A percentile compares a stretch with the other conserved stretches of the same genome.
These are phyloP conservation scores for Alnus rubra DNA, from an alignment of 306 rosid genomes.

Conservation along the genomic window DNA sequence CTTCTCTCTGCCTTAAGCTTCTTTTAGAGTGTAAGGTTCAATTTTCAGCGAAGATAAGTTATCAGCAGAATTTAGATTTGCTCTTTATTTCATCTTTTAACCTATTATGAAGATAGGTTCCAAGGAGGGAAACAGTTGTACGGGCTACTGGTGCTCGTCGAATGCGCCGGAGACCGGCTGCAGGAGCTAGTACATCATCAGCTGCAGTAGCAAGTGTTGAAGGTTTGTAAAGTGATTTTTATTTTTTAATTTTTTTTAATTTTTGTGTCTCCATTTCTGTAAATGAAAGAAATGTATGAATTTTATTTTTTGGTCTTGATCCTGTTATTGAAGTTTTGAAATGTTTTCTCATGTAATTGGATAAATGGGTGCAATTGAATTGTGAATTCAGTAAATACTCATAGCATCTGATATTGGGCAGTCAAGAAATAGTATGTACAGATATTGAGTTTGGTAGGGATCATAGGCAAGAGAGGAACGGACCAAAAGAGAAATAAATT, in stretches of 20 bases:
- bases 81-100: background rate
- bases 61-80: background rate
- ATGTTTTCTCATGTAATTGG: background rate
- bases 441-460: background rate
- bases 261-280: background rate
- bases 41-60: background rate
- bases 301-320: background rate
- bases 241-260: background rate
- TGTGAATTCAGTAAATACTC: background rate
- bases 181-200: slow-evolving; percentile 84
- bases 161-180: slow-evolving; percentile 86
- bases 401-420: background rate
- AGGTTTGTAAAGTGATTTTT: slow-evolving; percentile 43
- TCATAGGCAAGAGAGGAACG: background rate
- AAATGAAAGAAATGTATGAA: background rate
- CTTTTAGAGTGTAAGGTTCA: background rate
- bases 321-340: background rate
- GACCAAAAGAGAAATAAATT: background rate
- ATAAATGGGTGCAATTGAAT: background rate
- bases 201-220: slow-evolving; percentile 51
- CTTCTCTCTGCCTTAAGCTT: background rate
- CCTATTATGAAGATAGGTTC: slow-evolving; percentile 52
- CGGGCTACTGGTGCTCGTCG: slow-evolving; percentile 75
- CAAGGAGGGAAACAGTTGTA: slow-evolving; percentile 64
- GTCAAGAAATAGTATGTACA: background rate